Evolutionary conservation across 768 basidiomycete genomes (phyloP).

Genomic region (Pisolithus orientalis): DNA sequence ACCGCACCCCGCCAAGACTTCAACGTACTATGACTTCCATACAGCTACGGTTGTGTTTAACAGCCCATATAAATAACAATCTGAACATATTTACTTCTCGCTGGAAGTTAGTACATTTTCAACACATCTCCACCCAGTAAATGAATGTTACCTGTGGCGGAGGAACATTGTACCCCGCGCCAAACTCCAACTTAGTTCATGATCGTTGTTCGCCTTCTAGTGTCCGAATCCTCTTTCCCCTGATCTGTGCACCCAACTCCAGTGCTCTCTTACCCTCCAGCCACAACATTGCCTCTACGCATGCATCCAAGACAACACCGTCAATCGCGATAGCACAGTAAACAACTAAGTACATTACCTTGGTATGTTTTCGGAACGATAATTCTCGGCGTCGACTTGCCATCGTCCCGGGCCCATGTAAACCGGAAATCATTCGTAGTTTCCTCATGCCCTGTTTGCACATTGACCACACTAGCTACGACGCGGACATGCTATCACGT

Average conservation of each 20-base stretch:
- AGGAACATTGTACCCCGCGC: not conserved
- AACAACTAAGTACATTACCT: slow-evolving; percentile 31
- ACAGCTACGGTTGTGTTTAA: not conserved
- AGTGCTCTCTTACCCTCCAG: slow-evolving; percentile 71
- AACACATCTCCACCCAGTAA: no score
- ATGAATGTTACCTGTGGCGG: no score
- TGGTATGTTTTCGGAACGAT: slow-evolving; percentile 68
- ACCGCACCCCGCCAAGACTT: no score
- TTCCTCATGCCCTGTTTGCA: slow-evolving; percentile 55
- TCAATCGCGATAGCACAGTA: not conserved
- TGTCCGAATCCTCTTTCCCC: slow-evolving; percentile 20
- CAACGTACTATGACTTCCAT: no score
- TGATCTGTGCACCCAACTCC: slow-evolving; percentile 63
- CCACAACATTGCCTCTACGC: slow-evolving; percentile 77
- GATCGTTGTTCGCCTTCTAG: not conserved
- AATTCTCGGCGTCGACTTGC: slow-evolving; percentile 31
- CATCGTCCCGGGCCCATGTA: slow-evolving; percentile 54
- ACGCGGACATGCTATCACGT: slow-evolving; percentile 59
- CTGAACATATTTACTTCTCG: no score
- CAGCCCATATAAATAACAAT: not conserved
- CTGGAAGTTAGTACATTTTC: no score
- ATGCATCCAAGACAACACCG: no score
- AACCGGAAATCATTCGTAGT: slow-evolving; percentile 75
- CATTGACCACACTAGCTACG: slow-evolving; percentile 65
- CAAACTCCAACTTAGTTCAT: not conserved